These are phyloP conservation scores for Coemansia sp. DNA, from an alignment of 371 early-diverging fungal species.

Conservation along the genomic window DNA sequence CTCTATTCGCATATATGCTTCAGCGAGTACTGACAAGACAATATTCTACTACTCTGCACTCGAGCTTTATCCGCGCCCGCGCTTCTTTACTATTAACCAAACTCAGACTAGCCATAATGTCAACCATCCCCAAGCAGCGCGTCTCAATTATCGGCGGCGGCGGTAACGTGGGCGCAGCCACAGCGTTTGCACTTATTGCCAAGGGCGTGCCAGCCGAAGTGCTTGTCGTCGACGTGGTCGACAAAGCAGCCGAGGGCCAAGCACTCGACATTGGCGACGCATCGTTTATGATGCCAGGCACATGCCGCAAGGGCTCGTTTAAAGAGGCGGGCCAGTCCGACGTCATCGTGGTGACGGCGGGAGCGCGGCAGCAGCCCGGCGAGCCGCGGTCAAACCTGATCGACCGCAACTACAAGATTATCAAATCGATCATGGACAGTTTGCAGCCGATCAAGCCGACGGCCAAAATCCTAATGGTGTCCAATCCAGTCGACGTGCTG, in stretches of 20 bases:
- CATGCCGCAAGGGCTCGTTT: constrained; percentile 58
- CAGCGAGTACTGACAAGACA: not conserved
- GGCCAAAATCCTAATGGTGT: constrained; percentile 72
- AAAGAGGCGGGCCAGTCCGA: constrained; percentile 81
- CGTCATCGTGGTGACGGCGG: constrained; percentile 84
- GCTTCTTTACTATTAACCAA: constrained; percentile 1
- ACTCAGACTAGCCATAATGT: constrained; percentile 16
- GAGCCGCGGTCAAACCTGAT: constrained; percentile 77
- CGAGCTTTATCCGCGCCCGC: constrained; percentile 1
- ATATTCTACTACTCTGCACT: not conserved
- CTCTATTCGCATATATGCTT: constrained; percentile 4
- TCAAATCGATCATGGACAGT: constrained; percentile 64
- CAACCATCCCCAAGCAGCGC: constrained; percentile 28
- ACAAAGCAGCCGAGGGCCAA: constrained; percentile 69
- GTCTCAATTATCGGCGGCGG: constrained; percentile 75
- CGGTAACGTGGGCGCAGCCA: constrained; percentile 73
- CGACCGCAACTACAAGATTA: constrained; percentile 75
- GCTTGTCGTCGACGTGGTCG: constrained; percentile 67
- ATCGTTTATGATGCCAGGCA: constrained; percentile 64
- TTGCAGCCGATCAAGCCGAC: constrained; percentile 74
- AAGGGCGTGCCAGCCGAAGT: constrained; percentile 69
- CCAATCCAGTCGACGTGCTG: constrained; percentile 83
- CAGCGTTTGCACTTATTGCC: constrained; percentile 70
- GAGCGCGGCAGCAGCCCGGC: constrained; percentile 78
- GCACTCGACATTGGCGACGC: constrained; percentile 77